phyloP scores from a whole-genome alignment of 108 stramenopile genomes.

The Pseudonitzschia multistriata region DNA sequence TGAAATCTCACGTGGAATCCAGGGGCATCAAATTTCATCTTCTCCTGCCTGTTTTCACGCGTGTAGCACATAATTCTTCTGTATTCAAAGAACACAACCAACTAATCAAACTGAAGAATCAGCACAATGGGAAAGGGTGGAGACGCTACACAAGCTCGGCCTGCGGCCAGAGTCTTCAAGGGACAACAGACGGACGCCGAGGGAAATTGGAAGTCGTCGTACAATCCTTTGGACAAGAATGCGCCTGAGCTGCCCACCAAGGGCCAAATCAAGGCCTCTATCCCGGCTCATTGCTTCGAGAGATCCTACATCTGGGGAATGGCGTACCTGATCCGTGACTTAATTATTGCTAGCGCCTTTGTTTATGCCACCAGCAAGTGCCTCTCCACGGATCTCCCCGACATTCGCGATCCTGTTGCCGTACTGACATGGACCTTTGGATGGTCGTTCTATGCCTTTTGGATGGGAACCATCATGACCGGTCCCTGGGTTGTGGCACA shows the following conservation, averaged over 20 bases:
- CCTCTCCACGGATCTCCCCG: constrained; percentile 73
- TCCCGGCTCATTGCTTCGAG: constrained; percentile 93
- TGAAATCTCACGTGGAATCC: neutral
- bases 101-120: neutral
- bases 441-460: constrained; percentile 95
- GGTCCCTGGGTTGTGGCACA: constrained; percentile 99
- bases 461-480: constrained; percentile 95
- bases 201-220: constrained; percentile 65
- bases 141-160: constrained; percentile 18
- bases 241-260: constrained; percentile 86
- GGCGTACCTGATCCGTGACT: constrained; percentile 81
- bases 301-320: constrained; percentile 84
- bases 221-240: constrained; percentile 82
- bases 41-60: neutral
- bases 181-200: constrained; percentile 30
- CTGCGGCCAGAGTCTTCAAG: constrained; percentile 46
- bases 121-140: constrained; percentile 61
- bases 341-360: constrained; percentile 75
- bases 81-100: neutral
- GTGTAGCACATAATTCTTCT: neutral
- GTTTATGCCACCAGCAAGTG: constrained; percentile 63
- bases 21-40: neutral
- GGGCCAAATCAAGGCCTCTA: constrained; percentile 86
- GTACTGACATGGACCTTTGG: constrained; percentile 59
- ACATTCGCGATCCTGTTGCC: constrained; percentile 30